Conservation (phyloP, 1,139 yeast genomes). For the Hansenula sp. region DNA sequence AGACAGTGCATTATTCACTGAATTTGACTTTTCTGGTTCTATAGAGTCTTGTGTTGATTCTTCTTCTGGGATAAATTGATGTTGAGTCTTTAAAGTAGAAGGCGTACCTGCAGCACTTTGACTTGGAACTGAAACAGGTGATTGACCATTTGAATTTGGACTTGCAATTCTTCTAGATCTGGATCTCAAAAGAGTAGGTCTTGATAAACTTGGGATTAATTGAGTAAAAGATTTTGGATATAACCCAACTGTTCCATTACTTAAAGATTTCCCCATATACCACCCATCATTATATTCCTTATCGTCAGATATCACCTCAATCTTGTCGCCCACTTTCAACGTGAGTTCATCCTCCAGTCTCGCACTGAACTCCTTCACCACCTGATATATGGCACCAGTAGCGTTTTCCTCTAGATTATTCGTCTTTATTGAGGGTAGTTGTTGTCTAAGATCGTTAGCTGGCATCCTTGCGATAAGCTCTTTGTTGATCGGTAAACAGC, state of each 20-base stretch:
- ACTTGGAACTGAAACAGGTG: constrained; percentile 11
- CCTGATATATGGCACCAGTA: constrained; percentile 35
- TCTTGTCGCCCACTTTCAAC: constrained; percentile 74
- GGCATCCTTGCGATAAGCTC: background rate
- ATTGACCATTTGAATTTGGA: constrained; percentile 12
- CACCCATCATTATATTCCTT: constrained; percentile 96
- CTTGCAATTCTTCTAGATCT: constrained; percentile 49
- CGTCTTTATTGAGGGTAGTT: constrained; percentile 15
- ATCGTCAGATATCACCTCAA: constrained; percentile 90
- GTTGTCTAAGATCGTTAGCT: constrained; percentile 2
- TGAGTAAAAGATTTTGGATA: constrained; percentile 87
- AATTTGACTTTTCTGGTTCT: constrained; percentile 22
- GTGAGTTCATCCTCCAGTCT: constrained; percentile 87
- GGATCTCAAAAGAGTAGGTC: constrained; percentile 43
- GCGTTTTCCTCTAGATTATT: constrained; percentile 15
- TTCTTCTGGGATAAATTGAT: constrained; percentile 1
- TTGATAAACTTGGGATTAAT: constrained; percentile 28
- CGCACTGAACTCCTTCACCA: constrained; percentile 81
- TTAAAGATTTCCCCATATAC: constrained; percentile 83
- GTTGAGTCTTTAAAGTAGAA: constrained; percentile 5
- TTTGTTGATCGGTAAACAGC: background rate
- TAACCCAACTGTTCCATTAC: constrained; percentile 71
- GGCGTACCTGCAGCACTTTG: constrained; percentile 12
- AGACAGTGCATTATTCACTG: constrained; percentile 53
- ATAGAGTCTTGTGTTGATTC: background rate